Base-by-base conservation (phyloP, 1,139 yeast genomes). In the Taphrina communis region DNA sequence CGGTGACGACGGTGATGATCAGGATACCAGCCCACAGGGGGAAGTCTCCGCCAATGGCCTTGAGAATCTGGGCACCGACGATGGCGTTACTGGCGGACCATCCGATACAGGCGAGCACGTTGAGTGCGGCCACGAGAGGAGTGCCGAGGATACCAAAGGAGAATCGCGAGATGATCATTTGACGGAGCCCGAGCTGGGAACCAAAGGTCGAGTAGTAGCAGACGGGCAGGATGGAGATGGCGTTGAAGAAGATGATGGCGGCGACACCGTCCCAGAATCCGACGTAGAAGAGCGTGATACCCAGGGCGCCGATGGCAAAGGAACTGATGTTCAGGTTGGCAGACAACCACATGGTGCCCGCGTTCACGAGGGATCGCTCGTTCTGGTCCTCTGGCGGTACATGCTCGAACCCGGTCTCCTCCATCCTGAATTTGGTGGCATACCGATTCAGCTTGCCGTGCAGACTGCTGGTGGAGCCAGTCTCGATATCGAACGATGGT, bases 41-140 rank as follows among this genome's bases (percentile, higher is more conserved):
- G 72, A 90, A 82, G 65, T 81, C 80, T 36, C 81, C 80, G 79
- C 90, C 90, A 72, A 91, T 88, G 77, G 89, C 86, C 79, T 88
- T 87, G 73, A 92, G 82, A 76, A 92, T 82, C 77, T 90, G 96
- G 35, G 97, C 96, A 46, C 95, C 87, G 38, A 92, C 89, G 86
- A 92, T 90, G 73, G 91, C 89, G 79, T 92, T 93, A 60, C 91
- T 95, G 19, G 96, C 90, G 79, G 96, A 92, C 97, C 97, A 92
- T 73, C 97, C 97, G 72, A 92, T 85, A 84, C 97, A 90, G 17
- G 97, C 95, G 75, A 92, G 79, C 75, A 88, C 85, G 77, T 92
- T 92, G 75, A 92, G 82, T 56, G 88, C 78, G 19, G 96, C 88
- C 76, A 92, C 89, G 70, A 92, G 82, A 77, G 96, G 84, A 79